Percentiles rank a stretch among this genome's conserved stretches.
These are phyloP conservation scores for Ophiocordyceps camponoti-leonardi DNA, from an alignment of 2,329 filamentous ascomycete species.

Conservation along the genomic window DNA sequence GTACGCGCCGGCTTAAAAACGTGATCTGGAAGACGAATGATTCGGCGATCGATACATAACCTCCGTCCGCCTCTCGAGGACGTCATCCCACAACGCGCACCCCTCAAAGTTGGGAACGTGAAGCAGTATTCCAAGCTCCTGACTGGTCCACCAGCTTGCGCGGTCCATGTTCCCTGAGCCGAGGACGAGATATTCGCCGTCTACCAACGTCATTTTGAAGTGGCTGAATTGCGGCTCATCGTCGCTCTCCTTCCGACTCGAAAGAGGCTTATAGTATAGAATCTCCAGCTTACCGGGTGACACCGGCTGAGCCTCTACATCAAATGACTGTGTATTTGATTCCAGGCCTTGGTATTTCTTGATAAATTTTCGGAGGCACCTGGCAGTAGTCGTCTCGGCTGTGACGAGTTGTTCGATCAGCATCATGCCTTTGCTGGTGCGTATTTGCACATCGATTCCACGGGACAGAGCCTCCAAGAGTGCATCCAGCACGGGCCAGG, in stretches of 20 bases:
- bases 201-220: constrained; percentile 61
- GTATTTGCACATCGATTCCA: constrained; percentile 49
- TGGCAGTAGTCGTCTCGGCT: constrained; percentile 53
- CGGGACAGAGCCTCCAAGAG: constrained; percentile 43
- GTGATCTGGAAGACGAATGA: background rate
- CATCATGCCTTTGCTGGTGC: constrained; percentile 57
- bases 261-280: constrained; percentile 35
- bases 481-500: constrained; percentile 41
- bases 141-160: constrained; percentile 74
- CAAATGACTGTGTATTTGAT: constrained; percentile 5
- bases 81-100: constrained; percentile 19
- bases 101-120: constrained; percentile 22
- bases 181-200: constrained; percentile 48
- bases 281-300: constrained; percentile 34
- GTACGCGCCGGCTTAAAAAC: background rate
- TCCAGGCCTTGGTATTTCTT: constrained; percentile 28
- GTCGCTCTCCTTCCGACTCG: constrained; percentile 8
- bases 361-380: constrained; percentile 43
- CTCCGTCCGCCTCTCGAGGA: constrained; percentile 18
- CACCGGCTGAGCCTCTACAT: constrained; percentile 24
- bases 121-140: constrained; percentile 57
- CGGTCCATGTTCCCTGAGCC: constrained; percentile 76
- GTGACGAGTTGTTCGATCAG: constrained; percentile 66
- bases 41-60: constrained; percentile 12
- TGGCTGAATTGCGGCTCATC: constrained; percentile 57